A percentile compares a stretch with the other conserved stretches of the same genome.
phyloP scores from a whole-genome alignment of 306 rosid genomes.

The Alnus glutinosa region DNA sequence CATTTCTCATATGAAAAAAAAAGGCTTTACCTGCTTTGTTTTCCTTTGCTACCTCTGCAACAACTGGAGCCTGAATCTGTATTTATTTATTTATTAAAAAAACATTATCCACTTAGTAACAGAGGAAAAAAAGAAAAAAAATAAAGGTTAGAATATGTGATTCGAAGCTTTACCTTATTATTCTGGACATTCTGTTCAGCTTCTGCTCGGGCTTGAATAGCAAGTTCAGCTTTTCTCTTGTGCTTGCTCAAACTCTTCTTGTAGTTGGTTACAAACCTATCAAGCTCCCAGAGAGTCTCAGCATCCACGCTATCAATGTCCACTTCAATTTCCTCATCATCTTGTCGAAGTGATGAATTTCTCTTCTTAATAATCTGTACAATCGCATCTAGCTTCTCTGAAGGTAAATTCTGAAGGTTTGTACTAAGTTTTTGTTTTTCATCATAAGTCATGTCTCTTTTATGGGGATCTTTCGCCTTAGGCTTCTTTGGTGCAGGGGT shows the following conservation, averaged over 20 bases:
- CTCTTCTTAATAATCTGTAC: constrained; percentile 82
- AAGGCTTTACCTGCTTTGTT: constrained; percentile 50
- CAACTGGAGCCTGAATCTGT: constrained; percentile 47
- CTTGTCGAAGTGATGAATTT: constrained; percentile 64
- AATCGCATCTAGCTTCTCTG: constrained; percentile 81
- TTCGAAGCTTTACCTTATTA: constrained; percentile 46
- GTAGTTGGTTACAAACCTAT: constrained; percentile 87
- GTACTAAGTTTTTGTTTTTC: constrained; percentile 90
- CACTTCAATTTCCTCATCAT: constrained; percentile 94
- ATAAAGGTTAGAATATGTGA: background rate
- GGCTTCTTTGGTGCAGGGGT: constrained; percentile 96
- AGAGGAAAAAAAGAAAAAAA: background rate
- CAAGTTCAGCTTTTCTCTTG: constrained; percentile 85
- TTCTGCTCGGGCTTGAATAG: constrained; percentile 59
- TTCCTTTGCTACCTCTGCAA: constrained; percentile 46
- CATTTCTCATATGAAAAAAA: constrained; percentile 4
- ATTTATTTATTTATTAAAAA: constrained; percentile 5
- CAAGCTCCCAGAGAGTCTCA: constrained; percentile 97
- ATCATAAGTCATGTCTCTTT: constrained; percentile 90
- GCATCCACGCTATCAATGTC: constrained; percentile 89
- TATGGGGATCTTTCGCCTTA: constrained; percentile 87
- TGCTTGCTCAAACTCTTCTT: constrained; percentile 94
- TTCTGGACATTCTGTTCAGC: constrained; percentile 47
- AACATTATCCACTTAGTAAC: constrained; percentile 18
- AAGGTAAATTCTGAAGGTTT: constrained; percentile 77